Evolutionary conservation across 202 grass and related monocot genomes (phyloP).

Genomic region (Cymbopogon flexuosus): DNA sequence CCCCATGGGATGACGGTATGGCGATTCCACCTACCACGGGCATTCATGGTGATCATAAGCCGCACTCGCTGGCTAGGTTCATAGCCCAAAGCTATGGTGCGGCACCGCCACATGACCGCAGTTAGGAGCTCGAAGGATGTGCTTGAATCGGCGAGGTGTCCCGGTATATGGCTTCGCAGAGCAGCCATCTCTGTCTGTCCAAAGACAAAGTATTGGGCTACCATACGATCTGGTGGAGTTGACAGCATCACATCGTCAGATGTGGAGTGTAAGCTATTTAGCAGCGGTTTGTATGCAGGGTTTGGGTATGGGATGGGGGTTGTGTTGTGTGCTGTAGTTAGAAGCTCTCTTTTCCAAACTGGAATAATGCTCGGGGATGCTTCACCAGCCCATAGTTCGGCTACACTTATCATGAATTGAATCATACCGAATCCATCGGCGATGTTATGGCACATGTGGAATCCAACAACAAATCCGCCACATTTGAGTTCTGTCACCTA

Average conservation of each 20-base stretch:
- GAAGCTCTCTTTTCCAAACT: slow-evolving; percentile 52
- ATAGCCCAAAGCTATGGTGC: slow-evolving; percentile 34
- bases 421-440: slow-evolving; percentile 47
- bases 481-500: slow-evolving; percentile 58
- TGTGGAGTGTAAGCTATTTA: neutral
- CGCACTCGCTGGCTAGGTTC: neutral
- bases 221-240: slow-evolving; percentile 16
- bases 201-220: slow-evolving; percentile 33
- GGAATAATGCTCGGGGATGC: slow-evolving; percentile 32
- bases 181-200: slow-evolving; percentile 18
- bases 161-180: slow-evolving; percentile 8
- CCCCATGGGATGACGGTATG: slow-evolving; percentile 32
- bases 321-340: slow-evolving; percentile 13
- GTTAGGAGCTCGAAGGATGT: slow-evolving; percentile 34
- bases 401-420: slow-evolving; percentile 36
- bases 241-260: slow-evolving; percentile 33
- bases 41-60: slow-evolving; percentile 46
- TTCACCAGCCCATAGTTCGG: slow-evolving; percentile 43
- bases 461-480: slow-evolving; percentile 45
- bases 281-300: neutral
- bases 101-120: slow-evolving; percentile 36
- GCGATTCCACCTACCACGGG: slow-evolving; percentile 37
- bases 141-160: neutral
- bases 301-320: neutral
- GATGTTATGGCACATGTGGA: slow-evolving; percentile 50